These are phyloP conservation scores for Saccharum spontaneum DNA, from an alignment of 176 grass and related monocot genomes.

Conservation along the genomic window DNA sequence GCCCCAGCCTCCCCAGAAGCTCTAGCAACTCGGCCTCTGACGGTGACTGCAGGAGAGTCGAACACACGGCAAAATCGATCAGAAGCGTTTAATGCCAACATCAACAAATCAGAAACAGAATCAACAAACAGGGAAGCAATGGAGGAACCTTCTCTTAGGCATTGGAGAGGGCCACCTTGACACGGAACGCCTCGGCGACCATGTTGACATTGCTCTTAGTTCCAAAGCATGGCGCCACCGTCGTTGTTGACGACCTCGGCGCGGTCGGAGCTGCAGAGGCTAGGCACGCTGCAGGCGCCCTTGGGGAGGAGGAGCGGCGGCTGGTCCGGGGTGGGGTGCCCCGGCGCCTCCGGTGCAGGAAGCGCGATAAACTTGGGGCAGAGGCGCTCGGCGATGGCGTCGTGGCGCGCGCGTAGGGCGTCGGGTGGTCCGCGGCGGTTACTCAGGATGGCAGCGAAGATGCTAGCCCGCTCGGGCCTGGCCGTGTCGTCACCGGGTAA, in stretches of 20 bases:
- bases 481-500: too few relatives aligned
- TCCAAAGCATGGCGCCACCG: neutral
- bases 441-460: too few relatives aligned
- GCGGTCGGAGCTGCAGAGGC: constrained; percentile 58
- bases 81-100: neutral
- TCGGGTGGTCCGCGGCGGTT: too few relatives aligned
- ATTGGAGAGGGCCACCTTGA: constrained; percentile 43
- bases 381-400: constrained; percentile 16
- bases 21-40: constrained; percentile 55
- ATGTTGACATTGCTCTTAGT: neutral
- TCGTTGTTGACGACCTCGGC: constrained; percentile 44
- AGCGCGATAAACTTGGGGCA: constrained; percentile 39
- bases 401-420: constrained; percentile 10
- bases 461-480: too few relatives aligned
- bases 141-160: constrained; percentile 36
- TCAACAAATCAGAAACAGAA: too few relatives aligned
- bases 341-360: neutral
- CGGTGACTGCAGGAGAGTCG: constrained; percentile 50
- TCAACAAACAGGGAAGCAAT: neutral
- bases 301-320: constrained; percentile 16
- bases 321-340: neutral
- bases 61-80: neutral
- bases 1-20: constrained; percentile 42
- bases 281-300: constrained; percentile 41
- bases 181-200: constrained; percentile 36